Evolutionary conservation across 371 early-diverging fungal species (phyloP).

Genomic region (Coemansia sp.): DNA sequence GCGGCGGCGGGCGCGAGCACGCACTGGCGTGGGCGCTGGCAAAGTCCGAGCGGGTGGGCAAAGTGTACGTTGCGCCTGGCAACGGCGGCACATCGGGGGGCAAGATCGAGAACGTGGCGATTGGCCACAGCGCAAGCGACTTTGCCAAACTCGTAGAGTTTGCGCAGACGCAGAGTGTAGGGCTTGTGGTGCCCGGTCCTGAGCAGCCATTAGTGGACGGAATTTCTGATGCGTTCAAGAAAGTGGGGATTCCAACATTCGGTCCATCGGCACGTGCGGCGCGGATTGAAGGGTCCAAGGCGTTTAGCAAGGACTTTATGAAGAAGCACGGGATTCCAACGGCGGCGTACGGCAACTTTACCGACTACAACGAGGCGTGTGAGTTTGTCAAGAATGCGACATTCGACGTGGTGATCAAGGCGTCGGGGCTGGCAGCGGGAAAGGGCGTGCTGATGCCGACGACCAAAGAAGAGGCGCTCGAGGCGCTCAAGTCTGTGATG

Average conservation of each 20-base stretch:
- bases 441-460: constrained; percentile 95
- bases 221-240: constrained; percentile 76
- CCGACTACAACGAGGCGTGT: constrained; percentile 78
- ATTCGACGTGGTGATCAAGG: constrained; percentile 78
- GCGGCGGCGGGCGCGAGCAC: constrained; percentile 95
- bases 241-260: constrained; percentile 92
- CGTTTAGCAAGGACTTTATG: constrained; percentile 98
- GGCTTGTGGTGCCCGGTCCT: constrained; percentile 89
- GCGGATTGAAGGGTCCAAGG: constrained; percentile 94
- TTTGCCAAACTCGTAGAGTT: constrained; percentile 77
- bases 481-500: constrained; percentile 85
- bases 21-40: constrained; percentile 92
- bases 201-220: constrained; percentile 96
- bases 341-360: constrained; percentile 89
- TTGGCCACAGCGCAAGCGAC: constrained; percentile 61
- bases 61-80: constrained; percentile 92
- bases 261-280: constrained; percentile 92
- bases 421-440: constrained; percentile 95
- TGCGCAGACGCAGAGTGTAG: constrained; percentile 74
- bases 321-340: constrained; percentile 92
- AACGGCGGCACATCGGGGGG: constrained; percentile 87
- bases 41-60: constrained; percentile 70
- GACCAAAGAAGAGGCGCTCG: constrained; percentile 80
- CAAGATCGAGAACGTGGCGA: constrained; percentile 79
- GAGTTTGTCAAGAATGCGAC: constrained; percentile 62